Conservation (phyloP, 371 early-diverging fungal genomes). For the Apophysomyces elegans region DNA sequence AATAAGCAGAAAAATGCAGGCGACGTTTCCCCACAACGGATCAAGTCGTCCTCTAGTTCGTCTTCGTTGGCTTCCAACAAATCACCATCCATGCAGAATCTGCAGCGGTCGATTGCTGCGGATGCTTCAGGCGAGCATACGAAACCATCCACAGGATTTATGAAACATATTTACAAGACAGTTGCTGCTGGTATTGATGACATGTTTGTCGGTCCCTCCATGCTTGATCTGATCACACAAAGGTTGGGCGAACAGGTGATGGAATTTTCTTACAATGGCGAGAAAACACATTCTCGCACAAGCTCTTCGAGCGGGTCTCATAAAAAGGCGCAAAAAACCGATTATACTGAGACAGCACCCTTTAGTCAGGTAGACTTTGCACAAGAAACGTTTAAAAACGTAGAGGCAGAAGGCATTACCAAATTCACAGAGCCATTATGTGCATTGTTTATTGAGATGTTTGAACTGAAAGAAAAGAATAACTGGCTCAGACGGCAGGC, state of each 20-base stretch:
- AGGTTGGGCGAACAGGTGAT: constrained; percentile 72
- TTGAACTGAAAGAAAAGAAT: constrained; percentile 84
- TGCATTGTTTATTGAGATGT: constrained; percentile 85
- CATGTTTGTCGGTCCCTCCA: constrained; percentile 67
- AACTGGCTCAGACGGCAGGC: constrained; percentile 91
- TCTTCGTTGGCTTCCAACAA: constrained; percentile 18
- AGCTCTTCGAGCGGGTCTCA: constrained; percentile 13
- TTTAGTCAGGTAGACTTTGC: constrained; percentile 5
- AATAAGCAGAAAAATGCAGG: background rate
- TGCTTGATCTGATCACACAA: constrained; percentile 75
- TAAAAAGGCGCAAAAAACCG: background rate
- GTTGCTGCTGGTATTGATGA: constrained; percentile 74
- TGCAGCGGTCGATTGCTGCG: constrained; percentile 12
- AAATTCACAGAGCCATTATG: constrained; percentile 73
- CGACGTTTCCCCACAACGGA: constrained; percentile 13
- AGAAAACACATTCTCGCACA: constrained; percentile 6
- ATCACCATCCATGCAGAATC: constrained; percentile 10
- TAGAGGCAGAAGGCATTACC: constrained; percentile 56
- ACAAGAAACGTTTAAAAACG: constrained; percentile 18
- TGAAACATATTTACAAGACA: constrained; percentile 75
- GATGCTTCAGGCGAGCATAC: background rate
- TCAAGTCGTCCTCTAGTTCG: constrained; percentile 23
- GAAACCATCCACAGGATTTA: constrained; percentile 50
- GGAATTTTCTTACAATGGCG: constrained; percentile 33
- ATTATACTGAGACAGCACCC: background rate